Base-by-base conservation (phyloP, 495 filamentous ascomycete genomes). In the Talaromyces thailandensis region DNA sequence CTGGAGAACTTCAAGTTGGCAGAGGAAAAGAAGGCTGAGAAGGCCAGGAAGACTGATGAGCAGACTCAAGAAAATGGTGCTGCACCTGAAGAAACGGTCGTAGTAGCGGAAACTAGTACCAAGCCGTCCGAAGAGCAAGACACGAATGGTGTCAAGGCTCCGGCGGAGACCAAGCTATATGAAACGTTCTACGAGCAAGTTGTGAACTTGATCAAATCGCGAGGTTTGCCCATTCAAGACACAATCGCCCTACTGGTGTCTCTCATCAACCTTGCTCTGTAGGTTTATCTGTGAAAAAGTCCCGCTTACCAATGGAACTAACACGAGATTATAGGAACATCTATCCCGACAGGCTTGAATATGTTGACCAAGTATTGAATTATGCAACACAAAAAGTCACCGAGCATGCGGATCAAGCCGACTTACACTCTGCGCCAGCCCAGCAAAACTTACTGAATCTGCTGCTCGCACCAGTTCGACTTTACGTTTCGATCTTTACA, bases 111-210 rank as follows among this genome's bases (percentile, higher is more conserved):
- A 60, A 68, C 72, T 50, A 31, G 60, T 55, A 67, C 11, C 28
- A 52, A 61, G 32, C 2, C 37, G 57, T 61, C 68, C 50, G 70
- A 68, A 58, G 63, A 66, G 43, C 57, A 69, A 63, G 48, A 59
- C 21, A 56, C 67, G 12, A 68, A 65, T 45, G 65, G 62, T 4
- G 60, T 37, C 62, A 68, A 58, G 53, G 58, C 18, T 66, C 70
- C 56, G 56, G 83, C 88, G 52, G 86, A 92, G 71, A 84, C 96
- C 58, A 93, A 88, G 73, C 83, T 98, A 9, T 98, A 97, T 74
- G 92, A 96, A 74, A 92, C 98, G 51, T 98, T 98, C 76, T 96
- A 96, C 70, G 90, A 95, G 53, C 94, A 98, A 69, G 95, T 98
- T 58, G 87, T 92, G 64, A 92, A 91, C 68, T 81, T 98, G 51